A percentile compares a stretch with the other conserved stretches of the same genome.
Evolutionary conservation across 2,329 filamentous ascomycete species (phyloP).

Genomic region (Hirsutella minnesotensis): DNA sequence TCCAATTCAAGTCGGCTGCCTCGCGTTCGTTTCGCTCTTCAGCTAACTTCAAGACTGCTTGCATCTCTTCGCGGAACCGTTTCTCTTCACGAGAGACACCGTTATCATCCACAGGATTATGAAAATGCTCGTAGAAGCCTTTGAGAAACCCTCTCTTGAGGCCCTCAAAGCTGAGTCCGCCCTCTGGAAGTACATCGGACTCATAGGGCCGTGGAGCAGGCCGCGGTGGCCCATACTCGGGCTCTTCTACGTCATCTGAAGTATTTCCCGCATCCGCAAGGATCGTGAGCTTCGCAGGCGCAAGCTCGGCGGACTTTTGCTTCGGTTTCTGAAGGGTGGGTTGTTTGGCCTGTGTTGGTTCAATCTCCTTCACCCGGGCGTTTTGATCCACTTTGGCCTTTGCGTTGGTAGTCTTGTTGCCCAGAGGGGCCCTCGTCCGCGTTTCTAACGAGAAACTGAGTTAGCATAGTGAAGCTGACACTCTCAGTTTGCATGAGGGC

Average conservation of each 20-base stretch:
- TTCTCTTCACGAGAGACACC: constrained; percentile 52
- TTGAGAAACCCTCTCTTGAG: constrained; percentile 48
- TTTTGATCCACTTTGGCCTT: constrained; percentile 62
- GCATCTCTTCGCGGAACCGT: constrained; percentile 43
- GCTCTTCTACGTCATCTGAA: constrained; percentile 50
- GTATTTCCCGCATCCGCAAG: constrained; percentile 39
- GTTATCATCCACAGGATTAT: constrained; percentile 53
- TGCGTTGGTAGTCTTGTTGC: constrained; percentile 92
- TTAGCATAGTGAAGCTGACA: not conserved
- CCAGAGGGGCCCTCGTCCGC: constrained; percentile 67
- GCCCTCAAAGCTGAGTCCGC: constrained; percentile 42
- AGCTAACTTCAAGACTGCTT: constrained; percentile 39
- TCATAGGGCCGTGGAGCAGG: constrained; percentile 54
- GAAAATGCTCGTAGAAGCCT: constrained; percentile 49
- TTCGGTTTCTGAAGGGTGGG: constrained; percentile 48
- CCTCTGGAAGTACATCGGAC: constrained; percentile 54
- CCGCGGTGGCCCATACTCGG: constrained; percentile 81
- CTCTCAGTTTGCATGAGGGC: not conserved
- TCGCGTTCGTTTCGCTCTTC: constrained; percentile 58
- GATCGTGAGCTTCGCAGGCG: constrained; percentile 49
- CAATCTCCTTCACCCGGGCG: constrained; percentile 48
- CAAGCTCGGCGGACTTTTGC: constrained; percentile 39
- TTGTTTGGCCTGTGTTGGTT: constrained; percentile 50
- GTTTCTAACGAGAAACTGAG: constrained; percentile 11
- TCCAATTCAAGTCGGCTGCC: constrained; percentile 51